A percentile compares a stretch with the other conserved stretches of the same genome.
These are phyloP conservation scores for Reticulascus tulasneorum DNA, from an alignment of 2,329 filamentous ascomycete genomes.

Conservation along the genomic window DNA sequence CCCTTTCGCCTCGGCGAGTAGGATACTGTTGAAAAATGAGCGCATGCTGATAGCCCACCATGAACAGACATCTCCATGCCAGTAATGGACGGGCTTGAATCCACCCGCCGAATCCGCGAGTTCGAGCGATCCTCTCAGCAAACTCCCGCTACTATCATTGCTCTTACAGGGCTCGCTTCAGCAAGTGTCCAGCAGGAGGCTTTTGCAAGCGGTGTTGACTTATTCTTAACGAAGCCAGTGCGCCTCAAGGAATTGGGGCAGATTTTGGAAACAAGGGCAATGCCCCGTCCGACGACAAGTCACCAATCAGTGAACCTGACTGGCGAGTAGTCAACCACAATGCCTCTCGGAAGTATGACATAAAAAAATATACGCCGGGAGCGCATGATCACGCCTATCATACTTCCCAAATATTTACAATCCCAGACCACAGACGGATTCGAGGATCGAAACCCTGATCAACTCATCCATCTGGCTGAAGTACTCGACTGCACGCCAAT, in stretches of 20 bases:
- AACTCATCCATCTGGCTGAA: too few species aligned
- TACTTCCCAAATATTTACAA: too few species aligned
- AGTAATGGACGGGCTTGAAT: constrained; percentile 36
- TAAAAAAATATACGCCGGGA: too few species aligned
- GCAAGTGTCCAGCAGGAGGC: constrained; percentile 39
- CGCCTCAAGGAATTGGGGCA: constrained; percentile 26
- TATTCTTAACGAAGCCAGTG: constrained; percentile 44
- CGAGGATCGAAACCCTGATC: too few species aligned
- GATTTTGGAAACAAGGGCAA: constrained; percentile 8
- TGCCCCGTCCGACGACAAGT: too few species aligned
- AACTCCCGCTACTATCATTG: constrained; percentile 36
- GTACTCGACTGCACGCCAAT: too few species aligned
- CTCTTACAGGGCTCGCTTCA: constrained; percentile 39
- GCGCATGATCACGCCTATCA: too few species aligned
- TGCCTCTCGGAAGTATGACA: too few species aligned
- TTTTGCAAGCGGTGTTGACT: constrained; percentile 38
- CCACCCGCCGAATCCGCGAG: constrained; percentile 34
- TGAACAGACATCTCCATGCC: constrained; percentile 41
- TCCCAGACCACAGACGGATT: too few species aligned
- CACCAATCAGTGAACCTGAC: too few species aligned
- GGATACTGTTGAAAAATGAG: rapidly evolving
- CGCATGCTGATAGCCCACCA: background rate
- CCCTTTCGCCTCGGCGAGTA: too few species aligned
- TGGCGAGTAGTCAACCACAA: too few species aligned
- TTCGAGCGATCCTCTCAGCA: constrained; percentile 34